Base-by-base conservation (phyloP, 2,329 filamentous ascomycete species). In the Colletotrichum sp. region DNA sequence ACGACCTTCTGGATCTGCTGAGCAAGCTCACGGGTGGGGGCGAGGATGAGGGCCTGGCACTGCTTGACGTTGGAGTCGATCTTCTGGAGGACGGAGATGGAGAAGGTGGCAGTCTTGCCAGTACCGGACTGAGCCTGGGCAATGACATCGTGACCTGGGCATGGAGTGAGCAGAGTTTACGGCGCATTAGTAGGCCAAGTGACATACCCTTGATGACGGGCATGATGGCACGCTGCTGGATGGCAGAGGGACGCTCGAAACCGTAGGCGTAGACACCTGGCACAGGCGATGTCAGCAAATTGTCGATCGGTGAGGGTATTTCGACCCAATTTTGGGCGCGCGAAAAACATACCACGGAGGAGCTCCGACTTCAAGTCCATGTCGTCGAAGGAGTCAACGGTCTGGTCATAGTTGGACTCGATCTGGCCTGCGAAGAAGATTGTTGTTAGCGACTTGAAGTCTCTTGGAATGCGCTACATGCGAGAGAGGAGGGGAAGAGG, bases 381-480 rank as follows among this genome's bases (percentile, higher is more conserved):
- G 84, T 96, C 92, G 89, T 99, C 97, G 90, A 99, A 99, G 78
- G 96, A 98, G 90, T 99, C 98, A 89, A 97, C 96, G 84, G 96
- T 96, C 93, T 99, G 96, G 92, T 99, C 97, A 91, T 99, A 99
- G 95, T 99, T 99, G 86, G 96, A 98, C 93, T 99, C 98, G 92
- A 99, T 99, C 91, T 98, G 96, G 89, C 94, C 96, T 98, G 87
- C 84, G 16, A 39, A 8, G 2, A 44, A 32, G 22, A 48, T 18
- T 26, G 5, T 32, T 67, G 67, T 76, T 52, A 76, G 75, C 75
- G n/a, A 86, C 75, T 44, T 69, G 71, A 65, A 22, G 59, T 22
- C 48, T 57, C 60, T 64, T 48, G 75, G 7, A 65, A 71, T 75
- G 60, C 71, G 65, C 65, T 57, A 55, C 26, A 32, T 57, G 55